These are phyloP conservation scores for Alternaria dauci DNA, from an alignment of 2,329 filamentous ascomycete genomes.

Conservation along the genomic window DNA sequence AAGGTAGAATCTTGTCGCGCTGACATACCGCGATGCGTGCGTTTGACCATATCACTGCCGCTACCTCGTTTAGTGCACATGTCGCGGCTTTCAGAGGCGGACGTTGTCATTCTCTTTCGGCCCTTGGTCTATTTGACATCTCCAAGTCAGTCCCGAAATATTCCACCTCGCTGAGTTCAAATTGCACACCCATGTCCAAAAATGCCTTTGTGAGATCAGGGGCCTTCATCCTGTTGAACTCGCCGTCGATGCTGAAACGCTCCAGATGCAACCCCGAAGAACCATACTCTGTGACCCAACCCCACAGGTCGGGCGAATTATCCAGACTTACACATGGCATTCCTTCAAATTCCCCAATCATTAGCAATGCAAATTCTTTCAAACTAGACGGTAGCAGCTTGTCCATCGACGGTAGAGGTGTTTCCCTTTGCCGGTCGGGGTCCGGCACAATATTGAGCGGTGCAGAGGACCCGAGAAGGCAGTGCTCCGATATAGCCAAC, in stretches of 20 bases:
- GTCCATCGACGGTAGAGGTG: constrained; percentile 5
- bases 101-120: background rate
- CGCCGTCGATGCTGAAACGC: background rate
- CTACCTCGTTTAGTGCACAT: background rate
- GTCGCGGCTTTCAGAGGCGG: background rate
- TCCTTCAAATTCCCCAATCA: background rate
- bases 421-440: fast-evolving
- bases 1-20: background rate
- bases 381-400: constrained; percentile 22
- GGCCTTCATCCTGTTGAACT: no score
- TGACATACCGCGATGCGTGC: background rate
- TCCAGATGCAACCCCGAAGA: background rate
- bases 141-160: no score
- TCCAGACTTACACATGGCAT: background rate
- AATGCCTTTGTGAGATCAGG: background rate
- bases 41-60: background rate
- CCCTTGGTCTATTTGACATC: background rate
- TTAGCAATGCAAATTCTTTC: constrained; percentile 18
- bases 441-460: background rate
- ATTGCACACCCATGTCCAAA: constrained; percentile 5
- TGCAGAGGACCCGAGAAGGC: constrained; percentile 9
- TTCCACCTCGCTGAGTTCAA: background rate
- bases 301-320: constrained; percentile 2
- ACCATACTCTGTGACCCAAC: constrained; percentile 16
- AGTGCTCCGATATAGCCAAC: constrained; percentile 22